Percentiles rank a stretch among this genome's conserved stretches.
Conservation (phyloP, 2,329 filamentous ascomycete genomes). For the Neofusicoccum sp. region DNA sequence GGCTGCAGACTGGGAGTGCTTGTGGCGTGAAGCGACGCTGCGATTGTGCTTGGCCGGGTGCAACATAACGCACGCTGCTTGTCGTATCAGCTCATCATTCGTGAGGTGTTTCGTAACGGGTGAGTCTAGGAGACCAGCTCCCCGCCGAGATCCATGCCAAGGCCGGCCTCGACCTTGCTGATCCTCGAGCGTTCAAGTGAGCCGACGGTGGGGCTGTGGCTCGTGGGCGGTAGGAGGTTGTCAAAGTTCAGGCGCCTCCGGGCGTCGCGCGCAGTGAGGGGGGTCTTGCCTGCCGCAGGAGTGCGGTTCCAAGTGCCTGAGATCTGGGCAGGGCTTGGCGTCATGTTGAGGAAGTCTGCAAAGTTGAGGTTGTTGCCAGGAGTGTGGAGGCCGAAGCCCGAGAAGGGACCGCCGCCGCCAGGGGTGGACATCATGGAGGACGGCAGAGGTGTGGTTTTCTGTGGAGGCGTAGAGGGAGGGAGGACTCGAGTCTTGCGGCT, state of each 20-base stretch:
- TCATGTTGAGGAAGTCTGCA: constrained; percentile 95
- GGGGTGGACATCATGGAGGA: constrained; percentile 91
- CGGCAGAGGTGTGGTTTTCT: constrained; percentile 60
- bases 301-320: constrained; percentile 67
- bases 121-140: constrained; percentile 54
- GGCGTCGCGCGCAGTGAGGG: constrained; percentile 65
- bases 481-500: constrained; percentile 47
- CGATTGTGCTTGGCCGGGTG: neutral
- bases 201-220: constrained; percentile 42
- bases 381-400: constrained; percentile 66
- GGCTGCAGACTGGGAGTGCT: neutral
- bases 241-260: constrained; percentile 81
- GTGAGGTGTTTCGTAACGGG: constrained; percentile 12
- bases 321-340: constrained; percentile 83
- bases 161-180: constrained; percentile 48
- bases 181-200: constrained; percentile 29
- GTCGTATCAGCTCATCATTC: constrained; percentile 18
- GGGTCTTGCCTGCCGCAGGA: constrained; percentile 64
- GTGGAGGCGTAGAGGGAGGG: constrained; percentile 55
- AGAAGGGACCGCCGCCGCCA: constrained; percentile 55
- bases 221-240: constrained; percentile 59
- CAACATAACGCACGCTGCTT: neutral
- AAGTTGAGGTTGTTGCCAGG: constrained; percentile 89
- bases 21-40: neutral
- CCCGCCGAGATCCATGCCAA: constrained; percentile 66